Percentiles rank a stretch among this genome's conserved stretches.
Evolutionary conservation across 495 filamentous ascomycete species (phyloP).

Genomic region (Tuber indicum): DNA sequence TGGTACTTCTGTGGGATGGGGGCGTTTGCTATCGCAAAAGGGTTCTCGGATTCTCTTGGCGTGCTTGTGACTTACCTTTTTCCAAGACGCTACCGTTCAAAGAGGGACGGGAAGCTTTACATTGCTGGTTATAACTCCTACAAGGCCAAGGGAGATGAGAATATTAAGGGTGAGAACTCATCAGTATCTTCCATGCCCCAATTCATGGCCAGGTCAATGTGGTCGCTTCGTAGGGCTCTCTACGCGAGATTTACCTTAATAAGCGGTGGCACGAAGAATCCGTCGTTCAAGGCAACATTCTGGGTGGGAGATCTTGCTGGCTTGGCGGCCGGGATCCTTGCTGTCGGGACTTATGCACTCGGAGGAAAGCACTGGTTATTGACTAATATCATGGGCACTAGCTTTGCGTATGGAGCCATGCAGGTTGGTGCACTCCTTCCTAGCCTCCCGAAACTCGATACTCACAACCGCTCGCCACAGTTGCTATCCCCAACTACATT

Average conservation of each 20-base stretch:
- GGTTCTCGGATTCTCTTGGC: conserved; percentile 61
- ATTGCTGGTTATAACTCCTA: conserved; percentile 40
- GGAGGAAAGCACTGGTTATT: conserved; percentile 68
- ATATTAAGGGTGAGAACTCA: conserved; percentile 27
- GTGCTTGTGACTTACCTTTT: conserved; percentile 65
- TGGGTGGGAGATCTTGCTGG: conserved; percentile 55
- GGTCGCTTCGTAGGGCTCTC: conserved; percentile 46
- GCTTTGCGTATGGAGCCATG: conserved; percentile 74
- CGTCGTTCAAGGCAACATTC: conserved; percentile 37
- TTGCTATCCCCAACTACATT: conserved; percentile 90
- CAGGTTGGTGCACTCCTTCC: conserved; percentile 25
- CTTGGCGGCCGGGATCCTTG: conserved; percentile 52
- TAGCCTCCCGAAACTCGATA: background rate
- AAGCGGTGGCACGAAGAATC: conserved; percentile 38
- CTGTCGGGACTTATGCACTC: conserved; percentile 63
- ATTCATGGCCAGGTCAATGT: conserved; percentile 26
- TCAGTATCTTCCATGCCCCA: conserved; percentile 30
- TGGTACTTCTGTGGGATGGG: conserved; percentile 80
- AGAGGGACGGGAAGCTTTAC: conserved; percentile 46
- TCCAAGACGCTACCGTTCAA: conserved; percentile 55
- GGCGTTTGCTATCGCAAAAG: conserved; percentile 61
- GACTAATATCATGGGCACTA: conserved; percentile 81
- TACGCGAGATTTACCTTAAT: conserved; percentile 47
- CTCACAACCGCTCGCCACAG: conserved; percentile 43
- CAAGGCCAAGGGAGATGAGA: conserved; percentile 24